Conservation (phyloP, 257 asterid genomes). For the Solanum gandarillasii region DNA sequence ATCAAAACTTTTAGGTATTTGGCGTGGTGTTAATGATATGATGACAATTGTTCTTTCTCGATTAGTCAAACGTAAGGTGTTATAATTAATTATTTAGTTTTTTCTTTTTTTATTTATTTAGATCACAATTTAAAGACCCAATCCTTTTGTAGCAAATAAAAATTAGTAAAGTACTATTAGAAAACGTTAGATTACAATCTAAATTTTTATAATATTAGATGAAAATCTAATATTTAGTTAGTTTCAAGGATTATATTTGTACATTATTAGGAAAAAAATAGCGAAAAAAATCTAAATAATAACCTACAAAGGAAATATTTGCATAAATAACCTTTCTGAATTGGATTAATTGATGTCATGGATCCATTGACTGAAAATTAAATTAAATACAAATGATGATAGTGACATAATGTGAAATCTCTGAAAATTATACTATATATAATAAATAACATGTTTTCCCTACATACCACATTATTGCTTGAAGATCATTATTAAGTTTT, state of each 20-base stretch:
- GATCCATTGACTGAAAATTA: neutral
- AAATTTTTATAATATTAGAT: neutral
- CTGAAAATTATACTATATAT: neutral
- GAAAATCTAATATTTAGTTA: neutral
- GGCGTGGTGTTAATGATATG: neutral
- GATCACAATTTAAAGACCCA: neutral
- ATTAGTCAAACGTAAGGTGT: neutral
- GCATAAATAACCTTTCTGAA: neutral
- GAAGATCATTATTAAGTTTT: neutral
- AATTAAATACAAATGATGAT: neutral
- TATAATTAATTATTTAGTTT: too few species aligned
- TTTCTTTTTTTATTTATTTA: neutral
- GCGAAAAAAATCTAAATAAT: neutral
- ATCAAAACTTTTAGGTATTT: neutral
- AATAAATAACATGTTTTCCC: neutral
- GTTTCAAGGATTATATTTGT: neutral
- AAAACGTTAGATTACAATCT: neutral
- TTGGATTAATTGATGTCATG: neutral
- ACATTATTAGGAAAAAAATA: neutral
- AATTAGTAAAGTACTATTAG: neutral
- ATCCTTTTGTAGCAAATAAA: neutral
- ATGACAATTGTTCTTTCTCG: neutral
- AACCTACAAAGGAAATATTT: neutral
- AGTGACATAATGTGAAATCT: neutral
- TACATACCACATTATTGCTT: neutral